These are phyloP conservation scores for Tetrahymena malaccensis DNA, from an alignment of 73 alveolate genomes.

Conservation along the genomic window DNA sequence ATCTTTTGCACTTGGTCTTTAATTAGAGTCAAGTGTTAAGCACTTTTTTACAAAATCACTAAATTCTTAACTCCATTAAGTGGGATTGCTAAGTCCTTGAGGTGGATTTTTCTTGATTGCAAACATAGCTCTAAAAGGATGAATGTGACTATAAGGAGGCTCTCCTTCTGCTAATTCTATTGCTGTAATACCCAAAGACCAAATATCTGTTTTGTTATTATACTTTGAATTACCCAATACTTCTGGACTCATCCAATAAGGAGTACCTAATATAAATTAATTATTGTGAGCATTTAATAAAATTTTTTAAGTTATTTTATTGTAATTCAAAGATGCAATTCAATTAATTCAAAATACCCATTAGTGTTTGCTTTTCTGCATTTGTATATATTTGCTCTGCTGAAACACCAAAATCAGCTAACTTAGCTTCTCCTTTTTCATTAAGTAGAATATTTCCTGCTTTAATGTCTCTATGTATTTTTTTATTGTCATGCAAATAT, in stretches of 20 bases:
- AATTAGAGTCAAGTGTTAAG: constrained; percentile 72
- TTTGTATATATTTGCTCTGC: constrained; percentile 84
- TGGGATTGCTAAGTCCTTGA: constrained; percentile 78
- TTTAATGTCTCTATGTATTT: constrained; percentile 96
- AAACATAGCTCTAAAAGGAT: constrained; percentile 87
- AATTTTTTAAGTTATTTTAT: no score
- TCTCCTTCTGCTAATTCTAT: constrained; percentile 98
- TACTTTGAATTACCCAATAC: constrained; percentile 42
- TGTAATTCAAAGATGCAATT: no score
- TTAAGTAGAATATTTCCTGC: constrained; percentile 97
- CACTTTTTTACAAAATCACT: constrained; percentile 86
- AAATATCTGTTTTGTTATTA: constrained; percentile 62
- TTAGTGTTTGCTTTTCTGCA: constrained; percentile 67
- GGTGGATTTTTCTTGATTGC: constrained; percentile 88
- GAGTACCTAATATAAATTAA: constrained; percentile 43
- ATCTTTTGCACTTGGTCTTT: constrained; percentile 93
- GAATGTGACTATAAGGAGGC: constrained; percentile 93
- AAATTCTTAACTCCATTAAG: constrained; percentile 86
- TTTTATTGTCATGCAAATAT: constrained; percentile 87
- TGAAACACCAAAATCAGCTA: constrained; percentile 96
- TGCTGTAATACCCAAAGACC: constrained; percentile 87
- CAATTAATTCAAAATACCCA: not conserved
- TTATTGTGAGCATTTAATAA: no score
- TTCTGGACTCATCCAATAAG: constrained; percentile 58
- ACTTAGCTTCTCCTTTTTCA: constrained; percentile 84